Evolutionary conservation across 1,284 basidiomycete genomes (phyloP), one percentile per base, ranked within the genome.

Genomic region (Heterobasidion occidentale): DNA sequence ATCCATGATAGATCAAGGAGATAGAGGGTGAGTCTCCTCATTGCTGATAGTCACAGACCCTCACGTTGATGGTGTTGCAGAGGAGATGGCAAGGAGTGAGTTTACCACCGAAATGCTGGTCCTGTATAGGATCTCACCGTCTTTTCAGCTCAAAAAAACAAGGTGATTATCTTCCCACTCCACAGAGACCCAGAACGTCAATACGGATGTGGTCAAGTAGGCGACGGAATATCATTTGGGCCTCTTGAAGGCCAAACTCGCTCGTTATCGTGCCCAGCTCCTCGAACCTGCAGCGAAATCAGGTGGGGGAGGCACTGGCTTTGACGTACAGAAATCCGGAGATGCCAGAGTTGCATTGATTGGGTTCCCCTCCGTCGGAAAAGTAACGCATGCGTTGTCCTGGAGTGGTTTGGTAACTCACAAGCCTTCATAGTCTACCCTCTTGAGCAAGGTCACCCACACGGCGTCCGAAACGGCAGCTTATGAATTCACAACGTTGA

Each of bases 401-500:
- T 51, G 9, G 7, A 17, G 17, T 19, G 14, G 14, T 14, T 3
- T 17, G 47, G 36, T 12, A 36, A 47, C 36, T 51, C 46, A 27
- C 38, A 61, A 47, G 46, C 12, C 56, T 55, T 60, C 42, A 1
- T 70, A 94, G 84, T 96, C 93, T 8, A 98, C 95, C 0, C 78
- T 99, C 47, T 77, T 99, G 35, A 89, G 84, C 67, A 98, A 96
- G 71, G 84, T 88, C 60, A 99, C 96, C 0, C 88, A 95, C 62
- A 99, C 97, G 1, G 77, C 84, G 54, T 94, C 91, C 2, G 89
- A 90, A 64, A 77, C 91, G 0, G 96, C 95, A 9, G 92, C 94
- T 9, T 98, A 99, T 69, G 95, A 98, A 69, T 98, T 97, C 73
- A 98, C 94, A 1, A 96, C 92, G 3, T 78, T 95, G 42, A 94